phyloP scores from a whole-genome alignment of 2,329 filamentous ascomycete species.

The Pleomassaria siparia region DNA sequence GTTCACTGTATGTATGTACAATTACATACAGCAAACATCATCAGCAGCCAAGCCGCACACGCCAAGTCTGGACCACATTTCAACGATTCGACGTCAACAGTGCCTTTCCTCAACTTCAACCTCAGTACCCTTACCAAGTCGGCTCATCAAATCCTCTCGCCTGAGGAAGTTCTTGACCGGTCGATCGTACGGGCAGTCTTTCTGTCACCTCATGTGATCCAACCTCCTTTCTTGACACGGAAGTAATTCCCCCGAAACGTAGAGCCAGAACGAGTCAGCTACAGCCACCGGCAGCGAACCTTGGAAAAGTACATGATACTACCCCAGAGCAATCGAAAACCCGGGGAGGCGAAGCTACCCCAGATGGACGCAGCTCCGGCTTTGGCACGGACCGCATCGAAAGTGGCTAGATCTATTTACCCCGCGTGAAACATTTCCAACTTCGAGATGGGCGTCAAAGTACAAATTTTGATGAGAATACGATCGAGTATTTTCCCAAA shows the following conservation, averaged over 20 bases:
- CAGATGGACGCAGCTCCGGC: neutral
- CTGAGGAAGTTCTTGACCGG: too few species aligned
- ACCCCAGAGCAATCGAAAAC: neutral
- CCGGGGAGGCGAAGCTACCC: constrained; percentile 1
- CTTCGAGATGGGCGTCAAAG: neutral
- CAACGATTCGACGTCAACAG: too few species aligned
- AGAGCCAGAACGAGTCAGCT: neutral
- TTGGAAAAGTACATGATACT: neutral
- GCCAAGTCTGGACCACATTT: neutral
- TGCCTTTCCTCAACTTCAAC: too few species aligned
- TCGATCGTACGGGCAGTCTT: too few species aligned
- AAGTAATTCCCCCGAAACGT: neutral
- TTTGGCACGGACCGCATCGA: constrained; percentile 12
- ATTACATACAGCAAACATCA: too few species aligned
- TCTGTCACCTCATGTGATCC: too few species aligned
- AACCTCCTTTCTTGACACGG: neutral
- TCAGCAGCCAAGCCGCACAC: neutral
- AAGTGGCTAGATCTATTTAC: constrained; percentile 4
- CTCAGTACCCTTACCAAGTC: neutral
- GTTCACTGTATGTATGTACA: too few species aligned
- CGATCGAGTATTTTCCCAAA: neutral
- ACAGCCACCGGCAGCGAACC: neutral
- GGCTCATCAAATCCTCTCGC: neutral
- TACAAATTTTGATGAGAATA: neutral
- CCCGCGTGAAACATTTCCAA: neutral